phyloP scores from a whole-genome alignment of 805 yeast genomes.

The Monosporozyma aerobia region DNA sequence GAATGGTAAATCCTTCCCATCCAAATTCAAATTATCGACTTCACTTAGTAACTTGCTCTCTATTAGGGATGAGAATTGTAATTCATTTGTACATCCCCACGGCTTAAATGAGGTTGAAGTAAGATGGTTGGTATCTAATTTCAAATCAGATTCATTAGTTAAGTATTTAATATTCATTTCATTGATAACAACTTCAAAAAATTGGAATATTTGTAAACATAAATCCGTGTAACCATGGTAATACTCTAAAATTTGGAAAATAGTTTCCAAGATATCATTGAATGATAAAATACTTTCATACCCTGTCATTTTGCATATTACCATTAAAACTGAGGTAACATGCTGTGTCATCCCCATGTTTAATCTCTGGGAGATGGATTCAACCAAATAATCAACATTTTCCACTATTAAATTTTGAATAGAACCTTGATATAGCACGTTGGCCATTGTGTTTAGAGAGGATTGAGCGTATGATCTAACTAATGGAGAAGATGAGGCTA shows the following conservation, averaged over 20 bases:
- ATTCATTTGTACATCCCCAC: conserved; percentile 47
- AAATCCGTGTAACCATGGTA: conserved; percentile 74
- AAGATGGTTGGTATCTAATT: conserved; percentile 11
- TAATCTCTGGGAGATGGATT: conserved; percentile 61
- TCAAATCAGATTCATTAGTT: conserved; percentile 15
- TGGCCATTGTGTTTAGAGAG: conserved; percentile 44
- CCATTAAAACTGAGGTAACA: conserved; percentile 58
- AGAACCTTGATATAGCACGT: conserved; percentile 45
- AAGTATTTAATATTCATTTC: conserved; percentile 38
- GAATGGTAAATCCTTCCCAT: conserved; percentile 4
- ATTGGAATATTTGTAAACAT: conserved; percentile 63
- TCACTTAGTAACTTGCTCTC: conserved; percentile 30
- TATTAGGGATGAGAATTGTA: conserved; percentile 38
- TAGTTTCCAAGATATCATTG: conserved; percentile 62
- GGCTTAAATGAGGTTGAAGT: conserved; percentile 34
- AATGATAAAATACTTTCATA: conserved; percentile 52
- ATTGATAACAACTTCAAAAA: conserved; percentile 52
- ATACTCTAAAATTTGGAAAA: conserved; percentile 69
- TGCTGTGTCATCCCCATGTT: conserved; percentile 69
- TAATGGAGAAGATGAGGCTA: conserved; percentile 46
- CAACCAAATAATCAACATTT: conserved; percentile 75
- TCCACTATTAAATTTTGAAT: conserved; percentile 46
- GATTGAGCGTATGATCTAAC: conserved; percentile 44
- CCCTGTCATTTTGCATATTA: conserved; percentile 66
- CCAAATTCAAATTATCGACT: conserved; percentile 9